Evolutionary conservation across 1,284 basidiomycete species (phyloP).

Genomic region (Ceraceosorus guamensis): DNA sequence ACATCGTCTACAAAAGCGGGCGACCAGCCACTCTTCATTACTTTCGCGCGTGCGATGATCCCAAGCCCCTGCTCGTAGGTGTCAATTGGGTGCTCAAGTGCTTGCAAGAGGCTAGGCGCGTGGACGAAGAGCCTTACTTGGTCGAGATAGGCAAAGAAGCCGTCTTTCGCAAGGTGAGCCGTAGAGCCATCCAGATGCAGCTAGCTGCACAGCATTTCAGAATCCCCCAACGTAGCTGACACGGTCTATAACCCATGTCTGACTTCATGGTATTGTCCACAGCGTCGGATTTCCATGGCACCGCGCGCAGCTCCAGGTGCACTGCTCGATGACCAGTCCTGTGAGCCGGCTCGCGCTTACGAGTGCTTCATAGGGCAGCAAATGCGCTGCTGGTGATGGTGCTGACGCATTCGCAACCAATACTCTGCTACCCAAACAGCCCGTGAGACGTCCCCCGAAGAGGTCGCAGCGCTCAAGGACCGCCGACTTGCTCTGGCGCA

Average conservation of each 20-base stretch:
- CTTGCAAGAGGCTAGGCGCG: slow-evolving; percentile 22
- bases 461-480: slow-evolving; percentile 10
- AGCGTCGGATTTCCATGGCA: slow-evolving; percentile 3
- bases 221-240: background rate
- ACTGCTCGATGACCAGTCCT: background rate
- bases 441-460: slow-evolving; percentile 22
- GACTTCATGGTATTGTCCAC: background rate
- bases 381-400: background rate
- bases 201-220: background rate
- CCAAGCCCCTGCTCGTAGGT: slow-evolving; percentile 33
- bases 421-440: slow-evolving; percentile 27
- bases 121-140: slow-evolving; percentile 30
- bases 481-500: slow-evolving; percentile 1
- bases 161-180: slow-evolving; percentile 30
- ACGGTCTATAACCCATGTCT: background rate
- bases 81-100: slow-evolving; percentile 35
- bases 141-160: slow-evolving; percentile 41
- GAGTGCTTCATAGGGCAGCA: background rate
- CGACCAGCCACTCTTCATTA: slow-evolving; percentile 29
- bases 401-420: slow-evolving; percentile 9
- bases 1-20: slow-evolving; percentile 40
- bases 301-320: background rate
- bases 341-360: too few species aligned
- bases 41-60: slow-evolving; percentile 21
- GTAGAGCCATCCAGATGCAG: background rate